A percentile compares a stretch with the other conserved stretches of the same genome.
These are phyloP conservation scores for Peronospora farinosa DNA, from an alignment of 352 stramenopile genomes.

Conservation along the genomic window DNA sequence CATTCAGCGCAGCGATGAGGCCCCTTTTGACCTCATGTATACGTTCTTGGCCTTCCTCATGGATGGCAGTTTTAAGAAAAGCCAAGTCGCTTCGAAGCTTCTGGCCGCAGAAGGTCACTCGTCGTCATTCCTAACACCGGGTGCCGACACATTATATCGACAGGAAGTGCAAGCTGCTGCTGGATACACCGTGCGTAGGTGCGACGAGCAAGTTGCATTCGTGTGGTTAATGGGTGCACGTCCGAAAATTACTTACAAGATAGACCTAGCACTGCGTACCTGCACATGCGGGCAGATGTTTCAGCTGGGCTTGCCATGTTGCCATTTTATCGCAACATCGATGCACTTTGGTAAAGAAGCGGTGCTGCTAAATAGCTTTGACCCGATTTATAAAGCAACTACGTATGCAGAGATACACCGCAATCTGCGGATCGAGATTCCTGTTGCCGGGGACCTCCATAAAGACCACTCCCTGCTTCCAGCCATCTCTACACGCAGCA, in stretches of 20 bases:
- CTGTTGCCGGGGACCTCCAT: slow-evolving; percentile 53
- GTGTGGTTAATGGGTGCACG: slow-evolving; percentile 59
- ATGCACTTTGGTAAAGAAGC: slow-evolving; percentile 55
- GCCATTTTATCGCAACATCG: slow-evolving; percentile 65
- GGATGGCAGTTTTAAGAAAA: slow-evolving; percentile 71
- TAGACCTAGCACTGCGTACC: slow-evolving; percentile 49
- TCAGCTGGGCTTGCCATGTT: slow-evolving; percentile 70
- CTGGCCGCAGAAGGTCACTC: slow-evolving; percentile 17
- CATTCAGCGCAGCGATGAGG: slow-evolving; percentile 57
- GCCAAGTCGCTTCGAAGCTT: slow-evolving; percentile 53
- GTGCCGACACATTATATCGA: slow-evolving; percentile 56
- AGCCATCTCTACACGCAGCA: slow-evolving; percentile 36
- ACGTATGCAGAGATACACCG: slow-evolving; percentile 53
- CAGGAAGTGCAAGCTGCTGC: slow-evolving; percentile 56
- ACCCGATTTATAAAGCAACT: slow-evolving; percentile 64
- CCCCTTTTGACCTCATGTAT: slow-evolving; percentile 77
- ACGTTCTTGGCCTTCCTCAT: slow-evolving; percentile 75
- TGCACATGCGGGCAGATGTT: slow-evolving; percentile 70
- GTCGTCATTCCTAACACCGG: slow-evolving; percentile 42
- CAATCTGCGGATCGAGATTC: slow-evolving; percentile 73
- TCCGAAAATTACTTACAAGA: slow-evolving; percentile 62
- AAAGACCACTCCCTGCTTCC: slow-evolving; percentile 65
- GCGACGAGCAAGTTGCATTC: slow-evolving; percentile 66
- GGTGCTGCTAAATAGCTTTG: slow-evolving; percentile 52
- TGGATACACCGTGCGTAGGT: slow-evolving; percentile 48